Evolutionary conservation across 331 rosid genomes (phyloP), one percentile per base, ranked within the genome.

Genomic region (Phaseolus coccineus): DNA sequence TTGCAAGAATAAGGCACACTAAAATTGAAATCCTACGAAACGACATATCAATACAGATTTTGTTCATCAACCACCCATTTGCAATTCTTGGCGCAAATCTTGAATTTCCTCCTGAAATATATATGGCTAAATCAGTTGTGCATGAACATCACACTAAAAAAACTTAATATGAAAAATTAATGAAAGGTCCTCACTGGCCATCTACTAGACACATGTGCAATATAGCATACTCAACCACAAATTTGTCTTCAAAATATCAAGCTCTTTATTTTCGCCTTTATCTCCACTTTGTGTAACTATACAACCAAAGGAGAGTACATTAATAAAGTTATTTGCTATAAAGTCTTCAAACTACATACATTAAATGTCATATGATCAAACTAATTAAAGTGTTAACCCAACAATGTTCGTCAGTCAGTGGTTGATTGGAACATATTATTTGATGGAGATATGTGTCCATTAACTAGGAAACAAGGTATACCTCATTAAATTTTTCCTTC

Each of bases 401-500:
- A 84, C 97, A 94, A 88, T 94, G 98, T 69, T 94, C 98, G 74
- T 92, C 97, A 0, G 87, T 90, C 90, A 94, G 80, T 33, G 80
- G 73, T 84, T 94, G 97, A 81, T 85, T 90, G 72, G 97, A 94
- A 28, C 91, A 90, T 84, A 94, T 90, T 62, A 92, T 94, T 84
- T 94, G 97, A 84, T 92, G 92, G 59, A 94, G 90, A 83, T 94
- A 97, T 0, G 98, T 92, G 78, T 94, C 97, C 95, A 19, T 19
- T 19, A 19, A 19, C 22, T 19, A 19, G 22, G 22, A 19, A 19
- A 19, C 22, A 19, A 19, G 22, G 22, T 19, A 19, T 19, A 19
- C 22, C 22, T 19, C 22, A 19, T 19, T 19, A 19, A 19, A 19
- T 19, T 19, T 19, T 19, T 19, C 22, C 22, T 19, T 19, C 22